Percentiles rank a stretch among this genome's conserved stretches.
These are phyloP conservation scores for Botryosphaeria dothidea DNA, from an alignment of 2,329 filamentous ascomycete genomes.

Conservation along the genomic window DNA sequence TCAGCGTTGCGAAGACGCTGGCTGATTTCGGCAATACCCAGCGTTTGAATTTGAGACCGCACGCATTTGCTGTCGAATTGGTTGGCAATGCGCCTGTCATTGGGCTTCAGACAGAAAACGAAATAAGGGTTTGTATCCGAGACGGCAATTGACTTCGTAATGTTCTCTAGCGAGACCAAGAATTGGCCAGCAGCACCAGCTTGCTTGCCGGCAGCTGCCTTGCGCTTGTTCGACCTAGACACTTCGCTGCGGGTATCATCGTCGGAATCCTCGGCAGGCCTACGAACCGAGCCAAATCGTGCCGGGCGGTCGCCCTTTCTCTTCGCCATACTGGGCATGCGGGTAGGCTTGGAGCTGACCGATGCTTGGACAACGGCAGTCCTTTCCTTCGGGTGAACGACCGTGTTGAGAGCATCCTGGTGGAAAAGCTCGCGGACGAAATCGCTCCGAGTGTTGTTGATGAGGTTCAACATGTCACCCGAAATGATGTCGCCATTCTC, in stretches of 20 bases:
- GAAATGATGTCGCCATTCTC: slow-evolving; percentile 97
- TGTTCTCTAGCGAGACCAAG: slow-evolving; percentile 82
- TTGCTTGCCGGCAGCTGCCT: slow-evolving; percentile 50
- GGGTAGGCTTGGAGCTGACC: slow-evolving; percentile 91
- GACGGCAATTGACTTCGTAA: slow-evolving; percentile 81
- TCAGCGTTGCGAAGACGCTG: slow-evolving; percentile 89
- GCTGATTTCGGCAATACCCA: slow-evolving; percentile 96
- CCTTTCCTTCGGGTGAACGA: slow-evolving; percentile 89
- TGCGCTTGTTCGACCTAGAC: slow-evolving; percentile 42
- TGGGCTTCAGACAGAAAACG: slow-evolving; percentile 95
- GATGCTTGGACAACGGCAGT: slow-evolving; percentile 93
- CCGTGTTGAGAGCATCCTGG: slow-evolving; percentile 90
- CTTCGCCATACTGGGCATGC: slow-evolving; percentile 89
- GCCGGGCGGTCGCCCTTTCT: slow-evolving; percentile 64
- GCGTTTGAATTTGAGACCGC: slow-evolving; percentile 87
- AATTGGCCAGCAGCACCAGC: slow-evolving; percentile 94
- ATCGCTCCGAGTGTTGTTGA: slow-evolving; percentile 82
- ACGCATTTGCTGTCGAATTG: slow-evolving; percentile 99
- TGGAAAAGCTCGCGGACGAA: slow-evolving; percentile 91
- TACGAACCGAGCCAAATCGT: slow-evolving; percentile 44
- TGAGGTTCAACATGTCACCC: slow-evolving; percentile 91
- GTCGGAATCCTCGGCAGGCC: slow-evolving; percentile 41
- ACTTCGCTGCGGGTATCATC: slow-evolving; percentile 51
- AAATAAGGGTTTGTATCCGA: slow-evolving; percentile 92
- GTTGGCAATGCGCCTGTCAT: slow-evolving; percentile 94